Base-by-base conservation (phyloP, 257 asterid species). In the Rauvolfia tetraphylla region DNA sequence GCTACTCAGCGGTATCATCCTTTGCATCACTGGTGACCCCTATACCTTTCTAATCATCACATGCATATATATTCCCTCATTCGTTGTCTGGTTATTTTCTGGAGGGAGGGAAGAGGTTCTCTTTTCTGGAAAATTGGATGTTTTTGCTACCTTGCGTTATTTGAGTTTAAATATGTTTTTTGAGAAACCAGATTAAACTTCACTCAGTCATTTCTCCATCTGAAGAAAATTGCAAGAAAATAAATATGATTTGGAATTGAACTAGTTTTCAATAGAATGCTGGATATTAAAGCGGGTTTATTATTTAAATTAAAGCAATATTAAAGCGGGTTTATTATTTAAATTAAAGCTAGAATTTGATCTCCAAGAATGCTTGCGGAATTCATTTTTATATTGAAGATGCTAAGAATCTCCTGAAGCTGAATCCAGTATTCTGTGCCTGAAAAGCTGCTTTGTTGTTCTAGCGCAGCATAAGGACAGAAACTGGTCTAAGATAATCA, bases 1-100 rank as follows among this genome's bases (percentile, higher is more conserved):
- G 33, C 63, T 71, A 75, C 87, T 83, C 11, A 63, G 84, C 69
- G 87, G 87, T 42, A 77, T 74, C 57, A 82, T 83, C 77, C 87
- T 83, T 63, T 83, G 87, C 78, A 83, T 83, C 75, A 83, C 87
- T 70, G 87, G 87, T 80, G 36, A 77, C 71, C 56, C 68, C 39
- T 13, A 18, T 44, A 34, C 39, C 23, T 34, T 15, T n/a, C 65
- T 42, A 46, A n/a, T 68, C 79, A 58, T 36, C 20, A 53, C 0
- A 1, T n/a, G n/a, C n/a, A n/a, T 29, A 31, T 54, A 46, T 68
- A 23, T 44, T 25, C 49, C 44, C 31, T 54, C 49, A 46, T 61
- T 53, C 42, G 2, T 18, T 0, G 25, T 22, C 22, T 59, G 22
- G n/a, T 25, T 41, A 11, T 29, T n/a, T 42, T 33, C 61, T 20